Evolutionary conservation across 169 alveolate species (phyloP), one percentile per base, ranked within the genome.

Genomic region (Cryptosporidium ryanae): DNA sequence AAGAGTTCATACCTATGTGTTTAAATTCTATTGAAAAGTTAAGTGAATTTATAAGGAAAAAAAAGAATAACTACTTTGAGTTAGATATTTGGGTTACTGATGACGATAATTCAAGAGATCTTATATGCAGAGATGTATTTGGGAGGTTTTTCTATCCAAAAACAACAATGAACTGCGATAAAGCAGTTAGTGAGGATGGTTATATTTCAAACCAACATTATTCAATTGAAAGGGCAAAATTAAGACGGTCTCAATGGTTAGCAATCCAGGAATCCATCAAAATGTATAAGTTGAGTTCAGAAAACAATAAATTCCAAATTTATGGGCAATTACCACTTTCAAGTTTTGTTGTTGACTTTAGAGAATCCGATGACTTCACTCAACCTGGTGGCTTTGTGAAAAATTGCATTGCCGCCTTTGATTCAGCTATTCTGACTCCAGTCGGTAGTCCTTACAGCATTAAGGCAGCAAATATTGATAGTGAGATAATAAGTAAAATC

Each of bases 361-460:
- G 46, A 23, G 87, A 76, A 31, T 76, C 87, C 6, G 87, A 76
- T 25, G 87, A 76, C 17, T 29, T 29, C 10, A 61, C 15, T 44
- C 52, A 59, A n/a, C 70, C 87, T 21, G 87, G 87, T 57, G 23
- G 71, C 5, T 76, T 76, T 21, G 34, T 76, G 23, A 76, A 61
- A 23, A 76, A 76, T 43, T 76, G 87, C 64, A 59, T 55, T n/a
- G 87, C 87, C 59, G 87, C 65, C 3, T 61, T 76, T 32, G 87
- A 76, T 29, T 57, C 87, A 18, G 87, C 87, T 3, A 52, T 31
- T 52, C 1, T 61, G 25, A n/a, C 63, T 25, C 87, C 87, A 18
- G 59, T 57, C n/a, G 87, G 71, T 23, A 76, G 87, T 44, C 87
- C 87, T 17, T 76, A 76, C 23, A 59, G 10, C 18, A 27, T 61